Evolutionary conservation across 2,329 filamentous ascomycete species (phyloP), one percentile per base, ranked within the genome.

Genomic region (Sordariomycetes sp.): DNA sequence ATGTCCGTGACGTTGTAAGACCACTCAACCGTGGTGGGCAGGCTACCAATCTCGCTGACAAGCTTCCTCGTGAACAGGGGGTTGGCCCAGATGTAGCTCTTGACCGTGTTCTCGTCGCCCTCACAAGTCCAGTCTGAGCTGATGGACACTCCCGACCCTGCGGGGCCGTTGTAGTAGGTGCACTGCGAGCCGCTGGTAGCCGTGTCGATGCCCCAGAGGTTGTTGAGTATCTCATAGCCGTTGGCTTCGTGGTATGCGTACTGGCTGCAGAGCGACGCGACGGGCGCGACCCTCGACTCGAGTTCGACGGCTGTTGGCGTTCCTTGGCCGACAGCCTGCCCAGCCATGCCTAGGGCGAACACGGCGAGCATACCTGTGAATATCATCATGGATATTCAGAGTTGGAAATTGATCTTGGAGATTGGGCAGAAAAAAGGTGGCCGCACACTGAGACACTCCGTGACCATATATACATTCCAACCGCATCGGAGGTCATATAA

Each of bases 81-180:
- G 8, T 42, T 43, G 5, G 41, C 38, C 36, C 46, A 41, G 21
- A 62, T 55, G 38, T 54, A 66, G 29, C 57, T 59, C 49, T 66
- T 67, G 30, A 68, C 63, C 30, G 56, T 49, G 43, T 44, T 38
- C 11, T 42, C 36, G 5, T 48, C 50, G 32, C 61, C 61, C 16
- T 49, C 44, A 63, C 63, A 66, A 19, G 47, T 47, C 58, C 57
- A 66, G 11, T 47, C 47, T 9, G 54, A 57, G 38, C 55, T 51
- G 60, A 61, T 66, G 24, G 54, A 42, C 28, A 64, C 48, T 6
- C 41, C 52, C 37, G 37, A 47, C 36, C 49, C 53, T 32, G 40
- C 49, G 27, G 50, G 41, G 17, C 50, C 55, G 38, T 59, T 54
- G 10, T 65, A 41, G 6, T 49, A 50, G 11, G 59, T 58, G 49